Base-by-base conservation (phyloP, 1,284 basidiomycete genomes). In the Sporisorium iseilematis-ciliati region DNA sequence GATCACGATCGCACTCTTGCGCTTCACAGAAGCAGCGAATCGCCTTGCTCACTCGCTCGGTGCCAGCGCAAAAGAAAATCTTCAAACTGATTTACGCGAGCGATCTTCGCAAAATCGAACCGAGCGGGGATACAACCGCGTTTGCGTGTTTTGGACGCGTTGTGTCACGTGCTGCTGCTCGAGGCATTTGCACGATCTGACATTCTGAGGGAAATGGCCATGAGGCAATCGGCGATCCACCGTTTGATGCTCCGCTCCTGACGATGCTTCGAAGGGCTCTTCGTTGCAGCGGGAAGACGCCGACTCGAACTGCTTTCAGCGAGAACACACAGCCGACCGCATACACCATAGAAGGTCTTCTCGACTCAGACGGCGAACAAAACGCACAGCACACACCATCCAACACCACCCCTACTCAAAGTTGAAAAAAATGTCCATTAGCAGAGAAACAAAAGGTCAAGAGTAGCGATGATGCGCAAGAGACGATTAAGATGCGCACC, bases 361-460 rank as follows among this genome's bases (percentile, higher is more conserved):
- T 46, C 25, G 6, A 46, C 16, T 18, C 10, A 29, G 5, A 14
- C 23, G 4, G 14, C 18, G 14, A n/a, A 18, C 10, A 8, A 1
- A 38, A 6, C 29, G 18, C 8, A n/a, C 49, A 5, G 2, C 35
- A 21, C 26, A 20, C 12, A 31, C 3, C 18, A 3, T 31, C 7
- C 11, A 11, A 20, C 26, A 29, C 20, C 38, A 54, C 7, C n/a
- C 18, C 14, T 25, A 46, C 43, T 8, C 29, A 29, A 29, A 46
- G 4, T 18, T 54, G 8, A 45, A 58, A 55, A 46, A 59, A 71
- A 26, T 67, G 74, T 76, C 70, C 66, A 72, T 69, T 65, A 57
- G 52, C 40, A 46, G 14, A 55, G 56, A 48, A 38, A 38, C 52
- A 40, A 25, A 42, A 20, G 16, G 26, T n/a, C 23, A 2, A 4